phyloP scores from a whole-genome alignment of 2,329 filamentous ascomycete genomes.

The Alternaria dauci region DNA sequence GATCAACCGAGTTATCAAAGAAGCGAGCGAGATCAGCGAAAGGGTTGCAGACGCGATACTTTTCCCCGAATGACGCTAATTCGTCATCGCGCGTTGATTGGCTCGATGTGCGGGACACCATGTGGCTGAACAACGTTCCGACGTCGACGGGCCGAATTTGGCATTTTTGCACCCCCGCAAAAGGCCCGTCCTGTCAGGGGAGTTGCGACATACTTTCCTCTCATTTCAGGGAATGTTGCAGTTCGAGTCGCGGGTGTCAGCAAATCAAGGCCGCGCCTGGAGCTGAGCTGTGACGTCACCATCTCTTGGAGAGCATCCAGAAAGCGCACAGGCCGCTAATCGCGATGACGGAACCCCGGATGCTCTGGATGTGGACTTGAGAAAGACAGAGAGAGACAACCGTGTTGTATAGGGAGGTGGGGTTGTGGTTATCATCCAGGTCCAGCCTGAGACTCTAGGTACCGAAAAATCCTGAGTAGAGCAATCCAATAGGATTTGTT shows the following conservation, averaged over 20 bases:
- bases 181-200: constrained; percentile 18
- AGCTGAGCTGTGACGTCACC: constrained; percentile 9
- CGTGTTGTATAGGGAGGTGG: background rate
- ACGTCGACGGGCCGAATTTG: constrained; percentile 20
- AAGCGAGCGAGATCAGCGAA: constrained; percentile 15
- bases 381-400: background rate
- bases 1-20: constrained; percentile 13
- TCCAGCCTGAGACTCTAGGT: constrained; percentile 8
- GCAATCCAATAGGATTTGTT: constrained; percentile 8
- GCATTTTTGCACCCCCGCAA: constrained; percentile 14
- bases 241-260: constrained; percentile 1
- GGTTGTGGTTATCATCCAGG: background rate
- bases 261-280: background rate
- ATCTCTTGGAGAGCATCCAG: background rate
- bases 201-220: background rate
- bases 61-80: constrained; percentile 8
- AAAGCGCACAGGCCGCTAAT: background rate
- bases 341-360: background rate
- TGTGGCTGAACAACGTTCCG: constrained; percentile 15
- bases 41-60: constrained; percentile 9
- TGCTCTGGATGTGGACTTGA: background rate
- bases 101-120: constrained; percentile 9
- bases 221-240: background rate
- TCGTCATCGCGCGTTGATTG: constrained; percentile 5
- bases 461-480: background rate